A percentile compares a stretch with the other conserved stretches of the same genome.
phyloP scores from a whole-genome alignment of 2,329 filamentous ascomycete species.

The Botrytis tulipae region DNA sequence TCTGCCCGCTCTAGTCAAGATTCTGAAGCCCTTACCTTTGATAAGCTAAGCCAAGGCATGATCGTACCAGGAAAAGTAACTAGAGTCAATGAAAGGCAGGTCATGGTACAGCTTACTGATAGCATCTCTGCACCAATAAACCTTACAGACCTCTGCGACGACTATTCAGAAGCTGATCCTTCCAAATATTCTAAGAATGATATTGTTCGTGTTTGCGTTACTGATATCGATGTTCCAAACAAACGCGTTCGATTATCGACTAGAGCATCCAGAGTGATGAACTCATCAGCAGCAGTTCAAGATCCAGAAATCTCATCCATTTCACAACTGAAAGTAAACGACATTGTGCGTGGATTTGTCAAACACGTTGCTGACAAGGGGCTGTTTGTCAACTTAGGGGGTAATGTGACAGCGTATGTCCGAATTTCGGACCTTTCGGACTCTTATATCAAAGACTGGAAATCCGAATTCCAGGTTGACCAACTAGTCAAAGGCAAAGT shows the following conservation, averaged over 20 bases:
- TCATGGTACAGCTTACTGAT: slow-evolving; percentile 84
- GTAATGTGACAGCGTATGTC: slow-evolving; percentile 77
- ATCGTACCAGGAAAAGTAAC: slow-evolving; percentile 81
- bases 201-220: slow-evolving; percentile 80
- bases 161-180: slow-evolving; percentile 78
- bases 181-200: slow-evolving; percentile 78
- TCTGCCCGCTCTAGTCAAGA: slow-evolving; percentile 66
- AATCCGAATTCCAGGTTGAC: slow-evolving; percentile 80
- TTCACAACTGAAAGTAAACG: slow-evolving; percentile 70
- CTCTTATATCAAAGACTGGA: slow-evolving; percentile 92
- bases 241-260: slow-evolving; percentile 81
- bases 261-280: slow-evolving; percentile 84
- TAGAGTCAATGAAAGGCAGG: slow-evolving; percentile 77
- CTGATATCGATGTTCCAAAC: slow-evolving; percentile 76
- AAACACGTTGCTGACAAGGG: slow-evolving; percentile 88
- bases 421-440: slow-evolving; percentile 88
- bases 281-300: slow-evolving; percentile 75
- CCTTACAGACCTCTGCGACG: slow-evolving; percentile 79
- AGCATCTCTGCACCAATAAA: slow-evolving; percentile 75
- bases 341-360: slow-evolving; percentile 86
- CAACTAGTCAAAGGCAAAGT: slow-evolving; percentile 90
- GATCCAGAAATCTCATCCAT: slow-evolving; percentile 75
- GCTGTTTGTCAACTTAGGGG: slow-evolving; percentile 80
- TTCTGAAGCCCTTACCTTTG: slow-evolving; percentile 61
- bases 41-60: slow-evolving; percentile 73